Conservation (phyloP, 2,329 filamentous ascomycete species). For the Phyllachora maydis region DNA sequence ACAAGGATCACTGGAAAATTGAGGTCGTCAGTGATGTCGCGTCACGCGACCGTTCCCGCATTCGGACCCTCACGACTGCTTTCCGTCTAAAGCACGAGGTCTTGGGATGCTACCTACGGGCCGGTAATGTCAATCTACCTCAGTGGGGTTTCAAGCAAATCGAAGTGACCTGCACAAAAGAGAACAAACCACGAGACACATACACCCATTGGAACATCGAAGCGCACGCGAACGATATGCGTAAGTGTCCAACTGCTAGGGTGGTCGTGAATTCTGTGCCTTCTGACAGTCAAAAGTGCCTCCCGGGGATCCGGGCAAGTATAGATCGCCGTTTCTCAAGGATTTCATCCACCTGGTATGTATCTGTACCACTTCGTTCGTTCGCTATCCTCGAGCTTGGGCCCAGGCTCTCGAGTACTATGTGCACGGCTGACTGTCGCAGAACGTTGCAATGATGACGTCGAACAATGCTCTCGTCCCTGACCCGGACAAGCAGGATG, state of each 20-base stretch:
- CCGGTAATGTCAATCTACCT: constrained; percentile 86
- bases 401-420: no score
- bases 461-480: constrained; percentile 97
- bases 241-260: constrained; percentile 34
- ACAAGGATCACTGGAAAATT: constrained; percentile 92
- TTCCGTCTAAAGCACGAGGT: constrained; percentile 73
- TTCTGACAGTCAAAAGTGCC: constrained; percentile 52
- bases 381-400: no score
- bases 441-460: constrained; percentile 98
- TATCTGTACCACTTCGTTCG: no score
- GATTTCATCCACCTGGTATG: constrained; percentile 64
- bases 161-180: constrained; percentile 85
- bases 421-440: no score
- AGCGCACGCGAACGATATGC: constrained; percentile 79
- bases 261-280: no score
- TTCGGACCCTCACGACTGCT: constrained; percentile 81
- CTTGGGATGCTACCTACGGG: constrained; percentile 82
- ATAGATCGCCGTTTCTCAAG: constrained; percentile 92
- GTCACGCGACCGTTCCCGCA: constrained; percentile 61
- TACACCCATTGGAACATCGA: constrained; percentile 99
- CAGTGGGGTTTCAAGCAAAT: constrained; percentile 99
- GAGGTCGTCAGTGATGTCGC: constrained; percentile 84
- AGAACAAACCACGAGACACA: constrained; percentile 76
- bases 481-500: constrained; percentile 96
- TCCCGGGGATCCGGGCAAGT: constrained; percentile 69